Percentiles rank a stretch among this genome's conserved stretches.
Conservation (phyloP, 1,284 basidiomycete species). For the Sutorius eximius region DNA sequence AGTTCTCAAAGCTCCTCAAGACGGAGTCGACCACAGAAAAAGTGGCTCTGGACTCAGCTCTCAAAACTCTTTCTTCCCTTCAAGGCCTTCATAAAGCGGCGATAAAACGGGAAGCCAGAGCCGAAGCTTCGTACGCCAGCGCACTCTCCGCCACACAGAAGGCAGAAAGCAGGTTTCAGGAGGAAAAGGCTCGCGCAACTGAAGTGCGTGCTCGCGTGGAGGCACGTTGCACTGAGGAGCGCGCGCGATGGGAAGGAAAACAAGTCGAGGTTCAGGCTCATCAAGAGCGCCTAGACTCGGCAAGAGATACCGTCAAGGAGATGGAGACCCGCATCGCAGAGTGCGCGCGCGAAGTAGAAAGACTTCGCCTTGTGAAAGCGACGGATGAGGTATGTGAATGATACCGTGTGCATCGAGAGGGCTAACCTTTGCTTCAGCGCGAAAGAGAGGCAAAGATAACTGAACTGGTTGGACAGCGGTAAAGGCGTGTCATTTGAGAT, state of each 20-base stretch:
- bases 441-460: constrained; percentile 30
- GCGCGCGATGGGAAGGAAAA: constrained; percentile 35
- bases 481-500: background rate
- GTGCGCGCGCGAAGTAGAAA: constrained; percentile 35
- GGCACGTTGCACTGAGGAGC: constrained; percentile 29
- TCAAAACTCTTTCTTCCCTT: constrained; percentile 27
- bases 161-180: constrained; percentile 31
- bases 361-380: constrained; percentile 31
- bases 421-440: constrained; percentile 26
- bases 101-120: constrained; percentile 31
- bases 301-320: constrained; percentile 25
- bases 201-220: constrained; percentile 31
- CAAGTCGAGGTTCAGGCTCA: constrained; percentile 30
- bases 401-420: background rate
- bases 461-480: constrained; percentile 17
- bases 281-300: constrained; percentile 35
- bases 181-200: constrained; percentile 24
- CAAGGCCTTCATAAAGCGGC: constrained; percentile 34
- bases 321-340: constrained; percentile 28
- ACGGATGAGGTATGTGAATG: constrained; percentile 31
- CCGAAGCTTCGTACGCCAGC: constrained; percentile 23
- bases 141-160: constrained; percentile 29
- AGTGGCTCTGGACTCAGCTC: constrained; percentile 28
- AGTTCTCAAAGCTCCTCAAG: constrained; percentile 29
- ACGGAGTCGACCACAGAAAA: constrained; percentile 30